phyloP scores from a whole-genome alignment of 148 eudicot species.

The Rheum nobile region DNA sequence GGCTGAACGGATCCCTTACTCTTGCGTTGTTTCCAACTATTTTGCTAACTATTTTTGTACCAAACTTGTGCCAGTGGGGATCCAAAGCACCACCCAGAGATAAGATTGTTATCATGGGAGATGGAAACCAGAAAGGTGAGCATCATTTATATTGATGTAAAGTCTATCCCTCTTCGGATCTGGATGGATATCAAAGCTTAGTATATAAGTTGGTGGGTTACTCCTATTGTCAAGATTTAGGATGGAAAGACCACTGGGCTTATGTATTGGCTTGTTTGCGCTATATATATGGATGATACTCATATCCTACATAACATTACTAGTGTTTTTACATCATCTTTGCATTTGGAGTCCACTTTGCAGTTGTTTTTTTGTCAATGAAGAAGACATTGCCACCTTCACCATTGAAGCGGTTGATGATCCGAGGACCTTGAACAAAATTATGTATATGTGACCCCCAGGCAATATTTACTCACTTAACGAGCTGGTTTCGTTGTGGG shows the following conservation, averaged over 20 bases:
- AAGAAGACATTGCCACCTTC: conserved; percentile 14
- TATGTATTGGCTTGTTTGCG: no score
- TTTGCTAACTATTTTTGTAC: conserved; percentile 21
- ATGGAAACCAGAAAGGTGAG: conserved; percentile 29
- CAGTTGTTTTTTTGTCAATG: conserved; percentile 17
- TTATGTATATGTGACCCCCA: conserved; percentile 16
- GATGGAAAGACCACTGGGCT: no score
- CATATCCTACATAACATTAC: no score
- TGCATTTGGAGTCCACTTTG: background rate
- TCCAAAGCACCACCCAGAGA: conserved; percentile 15
- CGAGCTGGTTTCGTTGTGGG: conserved; percentile 29
- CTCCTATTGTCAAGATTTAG: no score
- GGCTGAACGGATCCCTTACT: conserved; percentile 23
- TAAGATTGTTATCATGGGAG: conserved; percentile 25
- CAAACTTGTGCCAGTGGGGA: conserved; percentile 14
- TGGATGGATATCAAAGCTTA: no score
- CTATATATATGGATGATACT: no score
- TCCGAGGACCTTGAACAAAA: conserved; percentile 6
- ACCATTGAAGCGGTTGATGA: conserved; percentile 7
- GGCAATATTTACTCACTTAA: conserved; percentile 19
- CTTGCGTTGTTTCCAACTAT: conserved; percentile 13
- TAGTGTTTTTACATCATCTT: no score
- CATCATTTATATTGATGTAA: background rate
- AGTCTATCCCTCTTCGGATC: no score
- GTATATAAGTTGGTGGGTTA: no score